These are phyloP conservation scores for Thinopyrum elongatum DNA, from an alignment of 176 grass and related monocot genomes.

Conservation along the genomic window DNA sequence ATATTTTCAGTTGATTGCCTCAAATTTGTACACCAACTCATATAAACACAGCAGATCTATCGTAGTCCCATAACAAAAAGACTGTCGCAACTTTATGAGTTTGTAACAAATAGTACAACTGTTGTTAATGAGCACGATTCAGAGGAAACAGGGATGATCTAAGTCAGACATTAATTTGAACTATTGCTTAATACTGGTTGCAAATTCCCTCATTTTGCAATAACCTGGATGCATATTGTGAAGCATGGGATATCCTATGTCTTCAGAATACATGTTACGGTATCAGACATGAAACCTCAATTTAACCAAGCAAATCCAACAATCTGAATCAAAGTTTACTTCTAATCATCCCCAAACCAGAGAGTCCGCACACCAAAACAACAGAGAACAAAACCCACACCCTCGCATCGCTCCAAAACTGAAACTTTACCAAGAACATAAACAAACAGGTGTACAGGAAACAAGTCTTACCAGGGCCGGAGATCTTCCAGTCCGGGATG, in stretches of 20 bases:
- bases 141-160: background rate
- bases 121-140: background rate
- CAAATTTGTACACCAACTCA: background rate
- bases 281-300: background rate
- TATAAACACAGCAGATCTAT: background rate
- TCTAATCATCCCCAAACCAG: background rate
- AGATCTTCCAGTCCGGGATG: slow-evolving; percentile 74
- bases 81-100: background rate
- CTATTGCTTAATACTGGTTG: background rate
- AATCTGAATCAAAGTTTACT: background rate
- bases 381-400: background rate
- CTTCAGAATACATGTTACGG: background rate
- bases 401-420: background rate
- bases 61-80: background rate
- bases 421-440: background rate
- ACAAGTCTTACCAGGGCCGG: slow-evolving; percentile 53
- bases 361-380: background rate
- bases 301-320: background rate
- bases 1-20: background rate
- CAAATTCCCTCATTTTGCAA: background rate
- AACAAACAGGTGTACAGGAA: background rate
- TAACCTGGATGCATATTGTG: background rate
- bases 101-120: background rate
- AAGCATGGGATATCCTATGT: background rate
- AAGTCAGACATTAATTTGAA: background rate